These are phyloP conservation scores for Meira nashicola DNA, from an alignment of 1,284 basidiomycete genomes.

Conservation along the genomic window DNA sequence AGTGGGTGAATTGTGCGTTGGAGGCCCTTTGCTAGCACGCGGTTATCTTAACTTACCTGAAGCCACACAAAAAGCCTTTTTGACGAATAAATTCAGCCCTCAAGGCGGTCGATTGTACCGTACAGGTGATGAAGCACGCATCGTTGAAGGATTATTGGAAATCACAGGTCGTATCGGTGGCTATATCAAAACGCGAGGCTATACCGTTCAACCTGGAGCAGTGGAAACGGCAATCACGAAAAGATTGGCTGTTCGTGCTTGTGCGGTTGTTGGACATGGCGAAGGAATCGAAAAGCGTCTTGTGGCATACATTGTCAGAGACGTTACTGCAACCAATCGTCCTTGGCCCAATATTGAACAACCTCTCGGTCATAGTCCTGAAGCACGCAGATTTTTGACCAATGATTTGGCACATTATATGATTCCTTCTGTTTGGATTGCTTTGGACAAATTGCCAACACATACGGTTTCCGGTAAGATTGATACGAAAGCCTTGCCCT, in stretches of 20 bases:
- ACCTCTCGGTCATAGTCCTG: conserved; percentile 35
- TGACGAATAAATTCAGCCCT: conserved; percentile 22
- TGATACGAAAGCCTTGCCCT: conserved; percentile 45
- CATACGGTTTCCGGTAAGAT: conserved; percentile 51
- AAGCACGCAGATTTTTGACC: conserved; percentile 33
- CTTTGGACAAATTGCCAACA: conserved; percentile 42
- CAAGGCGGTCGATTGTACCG: conserved; percentile 35
- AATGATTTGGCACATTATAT: conserved; percentile 48
- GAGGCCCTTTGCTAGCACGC: conserved; percentile 44
- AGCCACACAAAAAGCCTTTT: conserved; percentile 45
- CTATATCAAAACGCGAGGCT: conserved; percentile 52
- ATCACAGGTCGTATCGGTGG: conserved; percentile 50
- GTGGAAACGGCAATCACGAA: conserved; percentile 49
- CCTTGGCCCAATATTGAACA: neutral
- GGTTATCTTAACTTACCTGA: conserved; percentile 50
- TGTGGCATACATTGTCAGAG: conserved; percentile 47
- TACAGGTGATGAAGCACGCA: conserved; percentile 49
- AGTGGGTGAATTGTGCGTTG: conserved; percentile 48
- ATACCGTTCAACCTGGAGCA: conserved; percentile 43
- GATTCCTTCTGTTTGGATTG: conserved; percentile 50
- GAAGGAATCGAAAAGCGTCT: conserved; percentile 48
- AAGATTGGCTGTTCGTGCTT: conserved; percentile 41
- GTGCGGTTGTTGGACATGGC: conserved; percentile 45
- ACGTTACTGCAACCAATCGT: conserved; percentile 31
- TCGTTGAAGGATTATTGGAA: conserved; percentile 20